Percentiles rank a stretch among this genome's conserved stretches.
Evolutionary conservation across 108 stramenopile species (phyloP).

Genomic region (Aurantiochytrium sp.): DNA sequence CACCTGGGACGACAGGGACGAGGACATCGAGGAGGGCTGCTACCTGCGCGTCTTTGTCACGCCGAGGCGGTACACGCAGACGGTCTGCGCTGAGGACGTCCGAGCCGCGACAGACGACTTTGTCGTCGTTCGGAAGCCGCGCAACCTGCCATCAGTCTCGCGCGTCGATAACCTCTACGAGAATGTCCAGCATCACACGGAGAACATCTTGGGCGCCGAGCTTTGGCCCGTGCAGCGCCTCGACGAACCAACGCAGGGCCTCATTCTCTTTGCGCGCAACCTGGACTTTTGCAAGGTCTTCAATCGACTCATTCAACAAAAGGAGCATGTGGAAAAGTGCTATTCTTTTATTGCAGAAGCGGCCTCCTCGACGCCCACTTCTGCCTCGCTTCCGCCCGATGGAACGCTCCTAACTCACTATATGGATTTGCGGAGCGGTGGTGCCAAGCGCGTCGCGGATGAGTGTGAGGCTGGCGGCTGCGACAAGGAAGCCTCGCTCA

Average conservation of each 20-base stretch:
- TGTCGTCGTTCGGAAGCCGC: neutral
- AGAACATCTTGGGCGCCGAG: neutral
- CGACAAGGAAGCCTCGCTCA: neutral
- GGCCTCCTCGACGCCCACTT: neutral
- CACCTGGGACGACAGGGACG: neutral
- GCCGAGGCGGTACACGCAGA: neutral
- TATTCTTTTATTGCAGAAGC: neutral
- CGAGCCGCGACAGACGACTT: neutral
- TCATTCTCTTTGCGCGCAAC: neutral
- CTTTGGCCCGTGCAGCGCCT: constrained; percentile 6
- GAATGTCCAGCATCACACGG: neutral
- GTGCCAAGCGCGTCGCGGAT: neutral
- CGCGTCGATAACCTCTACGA: neutral
- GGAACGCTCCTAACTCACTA: neutral
- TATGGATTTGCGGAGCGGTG: neutral
- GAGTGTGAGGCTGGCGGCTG: neutral
- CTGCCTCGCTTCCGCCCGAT: neutral
- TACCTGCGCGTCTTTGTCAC: neutral
- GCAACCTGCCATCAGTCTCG: neutral
- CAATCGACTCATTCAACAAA: neutral
- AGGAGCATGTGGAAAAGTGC: neutral
- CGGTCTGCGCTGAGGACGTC: neutral
- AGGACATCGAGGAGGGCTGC: neutral
- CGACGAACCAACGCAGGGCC: neutral
- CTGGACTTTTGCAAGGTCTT: neutral